Conservation (phyloP, 2,329 filamentous ascomycete species). For the Colletotrichum echinochloae region DNA sequence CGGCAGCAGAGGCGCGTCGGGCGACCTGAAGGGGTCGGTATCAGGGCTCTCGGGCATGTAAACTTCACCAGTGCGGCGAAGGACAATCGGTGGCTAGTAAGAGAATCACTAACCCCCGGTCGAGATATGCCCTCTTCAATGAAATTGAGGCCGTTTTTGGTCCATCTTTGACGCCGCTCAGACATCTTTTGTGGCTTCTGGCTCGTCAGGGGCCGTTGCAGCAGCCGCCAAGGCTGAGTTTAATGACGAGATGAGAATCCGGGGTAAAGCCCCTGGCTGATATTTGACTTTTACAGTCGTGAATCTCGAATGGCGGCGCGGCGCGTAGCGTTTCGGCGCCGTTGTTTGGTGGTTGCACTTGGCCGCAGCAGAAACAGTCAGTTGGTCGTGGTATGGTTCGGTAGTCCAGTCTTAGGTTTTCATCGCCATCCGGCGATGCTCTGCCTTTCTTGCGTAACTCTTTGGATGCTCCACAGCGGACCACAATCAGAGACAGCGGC, state of each 20-base stretch:
- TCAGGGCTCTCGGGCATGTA: constrained; percentile 4
- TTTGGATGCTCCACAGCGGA: not conserved
- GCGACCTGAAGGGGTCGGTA: not conserved
- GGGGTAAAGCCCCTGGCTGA: constrained; percentile 37
- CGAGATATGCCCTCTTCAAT: not conserved
- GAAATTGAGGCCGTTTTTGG: not conserved
- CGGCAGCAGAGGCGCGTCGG: constrained; percentile 46
- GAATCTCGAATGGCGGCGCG: constrained; percentile 27
- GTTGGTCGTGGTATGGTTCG: not conserved
- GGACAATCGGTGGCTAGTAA: not conserved
- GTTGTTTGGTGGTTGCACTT: constrained; percentile 7
- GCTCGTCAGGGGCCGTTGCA: constrained; percentile 15
- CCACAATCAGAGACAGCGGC: not conserved
- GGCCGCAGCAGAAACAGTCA: not conserved
- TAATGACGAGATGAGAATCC: constrained; percentile 40
- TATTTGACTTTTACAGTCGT: constrained; percentile 37
- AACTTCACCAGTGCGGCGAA: not conserved
- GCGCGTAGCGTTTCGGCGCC: constrained; percentile 21
- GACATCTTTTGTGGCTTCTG: constrained; percentile 13
- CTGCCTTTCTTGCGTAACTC: not conserved
- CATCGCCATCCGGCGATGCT: not conserved
- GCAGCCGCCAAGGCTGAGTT: constrained; percentile 30
- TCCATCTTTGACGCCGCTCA: constrained; percentile 15
- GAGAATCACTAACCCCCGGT: not conserved
- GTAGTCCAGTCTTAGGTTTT: not conserved